Evolutionary conservation across 306 rosid species (phyloP), one percentile per base, ranked within the genome.

Genomic region (Inga leiocalycina): DNA sequence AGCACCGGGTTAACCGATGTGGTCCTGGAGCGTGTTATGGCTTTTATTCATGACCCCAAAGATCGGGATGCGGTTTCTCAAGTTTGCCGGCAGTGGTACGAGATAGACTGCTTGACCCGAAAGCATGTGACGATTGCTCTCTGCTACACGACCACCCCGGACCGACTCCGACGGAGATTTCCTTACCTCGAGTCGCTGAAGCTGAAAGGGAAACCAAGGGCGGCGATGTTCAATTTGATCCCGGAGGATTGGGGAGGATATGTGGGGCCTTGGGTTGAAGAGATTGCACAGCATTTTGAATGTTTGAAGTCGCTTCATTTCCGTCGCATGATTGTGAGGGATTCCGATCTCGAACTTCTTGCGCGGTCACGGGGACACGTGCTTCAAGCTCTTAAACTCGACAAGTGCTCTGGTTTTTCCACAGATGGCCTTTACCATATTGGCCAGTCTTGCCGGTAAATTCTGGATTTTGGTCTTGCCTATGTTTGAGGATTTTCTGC

Each of bases 161-260:
- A 83, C 16, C 87, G 93, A 52, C 90, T 96, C 20, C 87, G 94
- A 6, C 82, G 83, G 52, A 81, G 99, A 49, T 96, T 96, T 65
- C 84, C 86, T 2, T 93, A 94, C 80, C 88, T 96, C 1, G 97
- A 94, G 76, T 96, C 99, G 15, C 80, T 96, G 86, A 86, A 87
- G 56, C 83, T 96, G 77, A 96, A 96, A 45, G 99, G 98, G 10
- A 96, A 96, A 86, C 99, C 99, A 2, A 85, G 99, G 37, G 98
- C 99, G 4, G 97, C 99, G 7, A 94, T 94, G 98, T 94, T 96
- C 86, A 96, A 96, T 84, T 83, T 96, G 72, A 96, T 96, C 56
- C 98, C 97, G 2, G 99, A 96, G 88, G 91, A 96, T 76, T 96
- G 99, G 99, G 99, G 99, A 61, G 99, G 99, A 0, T 90, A 76